phyloP scores from a whole-genome alignment of 768 basidiomycete genomes.

The Leccinum broughii region DNA sequence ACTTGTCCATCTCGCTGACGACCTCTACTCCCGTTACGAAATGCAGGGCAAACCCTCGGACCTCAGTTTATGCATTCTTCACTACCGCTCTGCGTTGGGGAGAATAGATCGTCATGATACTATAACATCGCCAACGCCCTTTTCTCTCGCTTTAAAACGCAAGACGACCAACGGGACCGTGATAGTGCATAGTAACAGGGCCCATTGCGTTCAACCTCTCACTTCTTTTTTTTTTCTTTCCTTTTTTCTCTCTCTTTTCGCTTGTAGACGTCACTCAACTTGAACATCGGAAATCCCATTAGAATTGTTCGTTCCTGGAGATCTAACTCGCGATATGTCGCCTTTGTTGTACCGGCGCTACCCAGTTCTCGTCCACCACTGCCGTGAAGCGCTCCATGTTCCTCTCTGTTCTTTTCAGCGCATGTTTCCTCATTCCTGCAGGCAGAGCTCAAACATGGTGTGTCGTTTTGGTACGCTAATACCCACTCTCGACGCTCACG shows the following conservation, averaged over 20 bases:
- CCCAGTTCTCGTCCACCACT: too few relatives aligned
- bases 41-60: constrained; percentile 14
- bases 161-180: too few relatives aligned
- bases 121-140: too few relatives aligned
- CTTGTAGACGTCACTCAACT: too few relatives aligned
- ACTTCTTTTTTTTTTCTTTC: too few relatives aligned
- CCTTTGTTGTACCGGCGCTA: neutral
- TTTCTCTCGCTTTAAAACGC: too few relatives aligned
- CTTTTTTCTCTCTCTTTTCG: too few relatives aligned
- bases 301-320: too few relatives aligned
- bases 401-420: constrained; percentile 14
- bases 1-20: constrained; percentile 26
- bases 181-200: too few relatives aligned
- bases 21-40: constrained; percentile 26
- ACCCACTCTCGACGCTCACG: neutral
- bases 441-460: constrained; percentile 32
- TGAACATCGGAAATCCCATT: too few relatives aligned
- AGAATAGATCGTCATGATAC: constrained; percentile 19
- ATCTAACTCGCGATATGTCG: neutral
- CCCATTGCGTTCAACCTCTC: too few relatives aligned
- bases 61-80: constrained; percentile 28
- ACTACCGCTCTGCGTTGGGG: constrained; percentile 27
- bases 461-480: constrained; percentile 3
- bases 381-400: constrained; percentile 10
- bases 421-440: constrained; percentile 16